Percentiles rank a stretch among this genome's conserved stretches.
Conservation (phyloP, 768 basidiomycete genomes). For the Terana coerulea region DNA sequence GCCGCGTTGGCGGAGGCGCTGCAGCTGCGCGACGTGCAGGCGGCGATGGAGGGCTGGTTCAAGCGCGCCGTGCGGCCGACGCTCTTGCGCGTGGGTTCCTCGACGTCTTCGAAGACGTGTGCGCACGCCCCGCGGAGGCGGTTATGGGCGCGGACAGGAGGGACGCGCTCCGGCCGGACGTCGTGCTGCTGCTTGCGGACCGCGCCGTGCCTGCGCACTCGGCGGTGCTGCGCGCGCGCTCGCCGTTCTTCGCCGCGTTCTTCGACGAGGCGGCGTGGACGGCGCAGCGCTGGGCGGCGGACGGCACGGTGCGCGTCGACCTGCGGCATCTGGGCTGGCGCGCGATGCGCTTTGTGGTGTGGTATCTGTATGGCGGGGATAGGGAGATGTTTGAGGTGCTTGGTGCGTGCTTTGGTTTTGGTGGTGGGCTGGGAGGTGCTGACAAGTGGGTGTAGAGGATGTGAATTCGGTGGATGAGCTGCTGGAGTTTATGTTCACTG, state of each 20-base stretch:
- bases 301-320: conserved; percentile 58
- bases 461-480: conserved; percentile 64
- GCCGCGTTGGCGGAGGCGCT: conserved; percentile 53
- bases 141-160: background rate
- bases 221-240: conserved; percentile 73
- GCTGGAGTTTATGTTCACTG: conserved; percentile 82
- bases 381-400: conserved; percentile 67
- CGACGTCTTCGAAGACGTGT: conserved; percentile 12
- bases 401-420: conserved; percentile 39
- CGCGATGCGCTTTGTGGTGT: conserved; percentile 71
- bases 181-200: conserved; percentile 69
- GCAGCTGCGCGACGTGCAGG: conserved; percentile 48
- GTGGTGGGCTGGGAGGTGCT: background rate
- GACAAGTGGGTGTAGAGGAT: conserved; percentile 44
- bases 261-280: conserved; percentile 87
- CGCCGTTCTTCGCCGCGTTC: conserved; percentile 78
- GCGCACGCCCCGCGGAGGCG: background rate
- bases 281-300: conserved; percentile 43
- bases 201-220: conserved; percentile 66
- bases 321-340: conserved; percentile 71
- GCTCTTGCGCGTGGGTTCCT: conserved; percentile 47
- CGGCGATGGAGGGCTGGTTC: conserved; percentile 55
- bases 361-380: conserved; percentile 70
- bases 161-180: conserved; percentile 52
- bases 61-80: conserved; percentile 52